Conservation (phyloP, 2,329 filamentous ascomycete species). For the Phaeosphaeriaceae sp. region DNA sequence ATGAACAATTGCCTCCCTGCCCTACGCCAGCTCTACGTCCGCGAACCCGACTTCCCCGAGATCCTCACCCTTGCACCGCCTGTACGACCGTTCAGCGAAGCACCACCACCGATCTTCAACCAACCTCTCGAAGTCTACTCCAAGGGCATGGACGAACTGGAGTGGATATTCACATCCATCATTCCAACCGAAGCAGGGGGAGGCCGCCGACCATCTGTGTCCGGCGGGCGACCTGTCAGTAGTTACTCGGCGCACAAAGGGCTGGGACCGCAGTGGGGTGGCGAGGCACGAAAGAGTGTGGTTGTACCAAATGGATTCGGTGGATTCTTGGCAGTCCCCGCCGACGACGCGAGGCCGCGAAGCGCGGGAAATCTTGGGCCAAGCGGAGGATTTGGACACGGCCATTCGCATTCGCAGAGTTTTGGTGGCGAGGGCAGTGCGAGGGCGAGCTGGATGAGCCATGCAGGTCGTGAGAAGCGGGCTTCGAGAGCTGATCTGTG, state of each 20-base stretch:
- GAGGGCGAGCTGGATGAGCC: constrained; percentile 42
- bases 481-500: constrained; percentile 45
- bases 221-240: constrained; percentile 53
- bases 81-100: constrained; percentile 58
- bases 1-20: constrained; percentile 76
- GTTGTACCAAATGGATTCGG: constrained; percentile 73
- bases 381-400: constrained; percentile 31
- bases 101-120: constrained; percentile 52
- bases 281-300: constrained; percentile 65
- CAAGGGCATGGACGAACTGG: constrained; percentile 71
- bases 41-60: constrained; percentile 83
- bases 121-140: constrained; percentile 69
- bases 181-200: constrained; percentile 56
- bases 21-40: constrained; percentile 81
- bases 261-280: constrained; percentile 64
- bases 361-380: constrained; percentile 40
- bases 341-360: constrained; percentile 41
- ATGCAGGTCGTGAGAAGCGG: constrained; percentile 41
- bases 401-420: constrained; percentile 34
- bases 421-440: constrained; percentile 22
- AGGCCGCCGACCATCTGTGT: constrained; percentile 49
- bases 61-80: constrained; percentile 76
- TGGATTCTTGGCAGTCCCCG: constrained; percentile 69
- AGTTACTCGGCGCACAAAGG: constrained; percentile 55
- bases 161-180: constrained; percentile 72